Conservation (phyloP, 768 basidiomycete genomes). For the Lentinula raphanica region DNA sequence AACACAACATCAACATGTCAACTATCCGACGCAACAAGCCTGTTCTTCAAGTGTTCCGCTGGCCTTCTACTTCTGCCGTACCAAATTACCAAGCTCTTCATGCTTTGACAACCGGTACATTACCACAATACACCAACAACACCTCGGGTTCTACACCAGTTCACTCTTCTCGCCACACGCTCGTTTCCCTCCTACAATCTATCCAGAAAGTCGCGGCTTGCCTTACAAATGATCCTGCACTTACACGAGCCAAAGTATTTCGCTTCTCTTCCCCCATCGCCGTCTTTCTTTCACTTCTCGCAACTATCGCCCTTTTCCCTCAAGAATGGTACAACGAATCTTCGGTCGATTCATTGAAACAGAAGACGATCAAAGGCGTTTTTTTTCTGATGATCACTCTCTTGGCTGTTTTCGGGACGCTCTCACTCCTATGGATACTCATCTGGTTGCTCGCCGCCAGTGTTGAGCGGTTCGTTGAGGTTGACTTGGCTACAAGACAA, state of each 20-base stretch:
- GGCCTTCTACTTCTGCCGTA: no score
- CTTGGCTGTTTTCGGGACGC: not conserved
- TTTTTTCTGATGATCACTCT: not conserved
- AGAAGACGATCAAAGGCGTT: no score
- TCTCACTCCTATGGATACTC: not conserved
- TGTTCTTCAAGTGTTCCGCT: not conserved
- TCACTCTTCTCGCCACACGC: no score
- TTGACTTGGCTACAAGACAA: not conserved
- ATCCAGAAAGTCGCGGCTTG: no score
- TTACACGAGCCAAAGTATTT: not conserved
- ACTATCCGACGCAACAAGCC: not conserved
- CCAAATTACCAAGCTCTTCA: no score
- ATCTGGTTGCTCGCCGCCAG: not conserved
- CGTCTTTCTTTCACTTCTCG: not conserved
- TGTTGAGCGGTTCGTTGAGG: not conserved
- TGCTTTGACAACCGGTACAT: no score
- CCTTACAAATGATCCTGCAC: not conserved
- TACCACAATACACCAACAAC: no score
- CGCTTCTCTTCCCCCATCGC: slow-evolving; percentile 1
- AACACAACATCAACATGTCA: no score
- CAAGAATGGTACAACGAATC: not conserved
- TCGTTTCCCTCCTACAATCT: no score
- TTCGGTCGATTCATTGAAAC: no score
- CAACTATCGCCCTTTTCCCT: not conserved
- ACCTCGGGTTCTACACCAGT: no score